phyloP scores from a whole-genome alignment of 768 basidiomycete genomes.

The Boletus bicolor region DNA sequence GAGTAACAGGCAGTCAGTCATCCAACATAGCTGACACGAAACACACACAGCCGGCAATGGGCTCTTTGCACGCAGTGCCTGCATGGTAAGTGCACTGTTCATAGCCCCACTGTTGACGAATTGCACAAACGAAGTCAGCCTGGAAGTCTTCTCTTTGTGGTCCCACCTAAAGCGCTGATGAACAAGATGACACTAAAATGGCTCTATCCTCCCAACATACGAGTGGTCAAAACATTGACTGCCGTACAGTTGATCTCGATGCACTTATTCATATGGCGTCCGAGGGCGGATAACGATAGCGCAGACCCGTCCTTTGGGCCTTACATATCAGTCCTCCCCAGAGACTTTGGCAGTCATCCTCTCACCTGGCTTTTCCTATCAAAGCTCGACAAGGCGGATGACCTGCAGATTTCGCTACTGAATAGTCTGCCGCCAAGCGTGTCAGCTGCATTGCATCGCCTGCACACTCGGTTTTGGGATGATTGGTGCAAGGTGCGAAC shows the following conservation, averaged over 20 bases:
- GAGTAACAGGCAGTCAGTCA: conserved; percentile 18
- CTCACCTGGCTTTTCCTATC: conserved; percentile 63
- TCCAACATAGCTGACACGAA: conserved; percentile 2
- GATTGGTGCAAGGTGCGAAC: conserved; percentile 56
- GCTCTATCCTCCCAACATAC: conserved; percentile 46
- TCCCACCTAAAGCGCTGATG: conserved; percentile 69
- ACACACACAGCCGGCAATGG: conserved; percentile 56
- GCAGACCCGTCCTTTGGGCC: conserved; percentile 61
- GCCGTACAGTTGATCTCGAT: conserved; percentile 78
- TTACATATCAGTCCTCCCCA: conserved; percentile 77
- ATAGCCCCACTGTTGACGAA: background rate
- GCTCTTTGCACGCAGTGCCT: conserved; percentile 50
- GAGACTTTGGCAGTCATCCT: conserved; percentile 73
- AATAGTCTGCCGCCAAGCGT: conserved; percentile 49
- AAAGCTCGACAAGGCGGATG: conserved; percentile 12
- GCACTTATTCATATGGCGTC: conserved; percentile 72
- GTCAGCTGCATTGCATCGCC: conserved; percentile 36
- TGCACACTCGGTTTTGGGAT: conserved; percentile 47
- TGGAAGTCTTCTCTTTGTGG: conserved; percentile 56
- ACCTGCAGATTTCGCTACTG: conserved; percentile 34
- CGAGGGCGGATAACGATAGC: conserved; percentile 39
- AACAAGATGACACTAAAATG: conserved; percentile 67
- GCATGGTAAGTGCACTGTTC: conserved; percentile 36
- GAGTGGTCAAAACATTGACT: conserved; percentile 35
- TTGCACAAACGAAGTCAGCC: conserved; percentile 36